phyloP scores from a whole-genome alignment of 345 rosid genomes.

The Arabis alpina region DNA sequence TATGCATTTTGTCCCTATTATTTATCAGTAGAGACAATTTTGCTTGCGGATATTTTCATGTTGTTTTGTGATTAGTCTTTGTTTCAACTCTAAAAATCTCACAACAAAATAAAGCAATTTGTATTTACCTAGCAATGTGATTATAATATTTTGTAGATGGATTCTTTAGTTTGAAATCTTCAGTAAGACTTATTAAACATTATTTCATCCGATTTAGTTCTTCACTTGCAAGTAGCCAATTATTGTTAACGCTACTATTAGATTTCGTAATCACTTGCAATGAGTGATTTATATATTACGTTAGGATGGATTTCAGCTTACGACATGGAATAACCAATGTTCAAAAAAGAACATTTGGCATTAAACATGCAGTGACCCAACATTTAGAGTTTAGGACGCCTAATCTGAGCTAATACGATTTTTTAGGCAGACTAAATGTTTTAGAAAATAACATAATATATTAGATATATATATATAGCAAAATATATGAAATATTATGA shows the following conservation, averaged over 20 bases:
- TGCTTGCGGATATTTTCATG: not conserved
- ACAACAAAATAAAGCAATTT: not conserved
- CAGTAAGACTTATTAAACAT: not conserved
- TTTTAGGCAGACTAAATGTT: too few relatives aligned
- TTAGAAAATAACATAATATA: too few relatives aligned
- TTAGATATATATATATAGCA: too few relatives aligned
- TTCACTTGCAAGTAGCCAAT: constrained; percentile 10
- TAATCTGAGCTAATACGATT: too few relatives aligned
- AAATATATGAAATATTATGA: too few relatives aligned
- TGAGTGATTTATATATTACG: too few relatives aligned
- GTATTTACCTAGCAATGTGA: not conserved
- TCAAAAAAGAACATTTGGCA: too few relatives aligned
- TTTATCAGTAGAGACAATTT: constrained; percentile 6
- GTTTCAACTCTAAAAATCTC: not conserved
- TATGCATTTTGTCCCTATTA: not conserved
- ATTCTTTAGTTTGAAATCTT: not conserved
- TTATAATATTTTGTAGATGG: not conserved
- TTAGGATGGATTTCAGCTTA: too few relatives aligned
- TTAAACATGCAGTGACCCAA: too few relatives aligned
- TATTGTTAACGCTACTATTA: not conserved
- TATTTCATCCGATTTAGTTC: not conserved
- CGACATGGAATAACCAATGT: too few relatives aligned
- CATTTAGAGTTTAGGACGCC: too few relatives aligned
- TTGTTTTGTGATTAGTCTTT: constrained; percentile 15
- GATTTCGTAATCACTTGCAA: too few relatives aligned